Evolutionary conservation across 768 basidiomycete genomes (phyloP), one percentile per base, ranked within the genome.

Genomic region (Leccinellum luteum): DNA sequence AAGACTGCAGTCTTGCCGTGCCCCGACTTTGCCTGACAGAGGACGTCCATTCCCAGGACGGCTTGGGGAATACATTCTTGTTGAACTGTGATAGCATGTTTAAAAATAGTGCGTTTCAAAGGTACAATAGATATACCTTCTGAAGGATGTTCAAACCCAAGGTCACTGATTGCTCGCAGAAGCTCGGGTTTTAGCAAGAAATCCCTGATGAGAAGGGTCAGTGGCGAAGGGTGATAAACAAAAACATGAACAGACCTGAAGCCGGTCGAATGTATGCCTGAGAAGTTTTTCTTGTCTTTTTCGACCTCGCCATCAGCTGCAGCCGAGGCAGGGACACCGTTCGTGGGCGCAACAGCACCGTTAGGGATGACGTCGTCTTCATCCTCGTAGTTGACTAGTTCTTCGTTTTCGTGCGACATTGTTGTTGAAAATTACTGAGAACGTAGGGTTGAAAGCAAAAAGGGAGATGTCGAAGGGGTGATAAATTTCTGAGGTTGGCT

Each of bases 31-130:
- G 97, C 97, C 77, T 99, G 97, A 76, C 97, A 99, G 48, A 99
- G 85, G 45, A 99, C 96, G 69, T 99, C 97, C 92, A 98, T 98
- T 61, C 97, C 97, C 54, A 99, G 83, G 66, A 99, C 97, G 57
- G 97, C 96, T 78, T 99, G 97, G 47, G 97, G 97, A 67, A 99
- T 98, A 75, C 97, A 98, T 80, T 99, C 97, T 80, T 99, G 97
- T 79, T 99, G 97, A 62, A 99, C 97, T 98, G 68, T 8, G 41
- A 21, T 8, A 5, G 17, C 47, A 28, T 35, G 55, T 43, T 10
- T 54, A 48, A 59, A 56, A 15, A 47, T 48, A 52, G 55, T 17
- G 30, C 32, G 2, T 9, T 35, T 23, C 38, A n/a, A 21, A 13
- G 8, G 6, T 50, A 19, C 8, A 6, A 50, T 6, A 27, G 9